Base-by-base conservation (phyloP, 106 monocot species). In the Hemerocallis citrina region DNA sequence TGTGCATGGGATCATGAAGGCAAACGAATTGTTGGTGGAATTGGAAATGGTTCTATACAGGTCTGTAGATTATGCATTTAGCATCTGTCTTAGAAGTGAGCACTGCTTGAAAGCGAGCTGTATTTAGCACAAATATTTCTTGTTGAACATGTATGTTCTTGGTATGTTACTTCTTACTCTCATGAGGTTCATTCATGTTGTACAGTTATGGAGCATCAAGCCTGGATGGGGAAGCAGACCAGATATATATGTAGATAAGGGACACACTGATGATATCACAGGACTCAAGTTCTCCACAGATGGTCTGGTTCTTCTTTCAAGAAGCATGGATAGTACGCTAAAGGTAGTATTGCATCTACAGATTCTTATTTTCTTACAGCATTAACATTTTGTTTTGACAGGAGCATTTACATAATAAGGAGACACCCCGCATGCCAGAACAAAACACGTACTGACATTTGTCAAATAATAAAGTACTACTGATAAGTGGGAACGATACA, bases 171-270 rank as follows among this genome's bases (percentile, higher is more conserved):
- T 14, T 38, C 54, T 21, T 31, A 25, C 34, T 27, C 34, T 33
- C 6, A 65, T 7, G 8, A 29, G 7, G 15, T 6, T 32, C 14
- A 4, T 39, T 32, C 15, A 47, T 45, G 29, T 24, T 20, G 20
- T 67, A 28, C 70, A 98, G 98, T 42, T 98, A 33, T 98, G 98
- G 98, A 92, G 72, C 59, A 73, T 98, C 19, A 98, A 98, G 58
- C 75, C 92, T 60, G 98, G 92, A 41, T 98, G 98, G 98, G 92
- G 92, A 62, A 98, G 98, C 76, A 91, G 92, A 75, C 98, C 98
- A 47, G 98, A 98, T 68, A 59, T 98, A 29, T 57, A 88, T 66
- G 71, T 85, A n/a, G 82, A 68, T n/a, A 80, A 75, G 66, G 84
- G 75, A 34, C 92, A 98, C 71, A 40, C 52, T 67, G 88, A 98